Evolutionary conservation across 345 rosid genomes (phyloP).

Genomic region (Schrenkiella parvula): DNA sequence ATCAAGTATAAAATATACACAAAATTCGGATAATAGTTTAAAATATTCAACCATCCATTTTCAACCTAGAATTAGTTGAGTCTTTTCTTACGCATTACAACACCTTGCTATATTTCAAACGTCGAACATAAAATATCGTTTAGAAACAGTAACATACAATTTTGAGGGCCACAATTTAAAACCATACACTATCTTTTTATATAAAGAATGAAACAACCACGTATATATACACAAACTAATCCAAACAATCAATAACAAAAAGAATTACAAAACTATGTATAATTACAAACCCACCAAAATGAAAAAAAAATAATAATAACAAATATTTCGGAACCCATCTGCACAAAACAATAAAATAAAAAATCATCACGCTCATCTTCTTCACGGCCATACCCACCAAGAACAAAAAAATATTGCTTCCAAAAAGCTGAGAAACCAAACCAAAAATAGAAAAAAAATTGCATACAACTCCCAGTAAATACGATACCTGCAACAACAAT

Average conservation of each 20-base stretch:
- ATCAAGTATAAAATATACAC: too few species aligned
- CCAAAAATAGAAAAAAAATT: neutral
- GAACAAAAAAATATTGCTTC: neutral
- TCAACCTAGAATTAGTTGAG: too few species aligned
- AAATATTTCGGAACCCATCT: neutral
- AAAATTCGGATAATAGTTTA: too few species aligned
- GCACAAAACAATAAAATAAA: neutral
- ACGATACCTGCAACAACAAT: conserved; percentile 13
- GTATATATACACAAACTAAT: neutral
- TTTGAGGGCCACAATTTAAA: neutral
- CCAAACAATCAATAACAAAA: neutral
- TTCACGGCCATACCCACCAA: conserved; percentile 2
- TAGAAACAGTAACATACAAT: too few species aligned
- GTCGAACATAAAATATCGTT: too few species aligned
- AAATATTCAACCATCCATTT: too few species aligned
- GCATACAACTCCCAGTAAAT: neutral
- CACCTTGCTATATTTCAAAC: too few species aligned
- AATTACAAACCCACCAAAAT: conserved; percentile 15
- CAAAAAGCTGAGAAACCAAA: conserved; percentile 10
- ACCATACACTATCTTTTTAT: neutral
- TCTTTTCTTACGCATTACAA: too few species aligned
- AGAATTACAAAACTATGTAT: neutral
- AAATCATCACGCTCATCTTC: neutral
- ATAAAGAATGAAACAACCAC: neutral
- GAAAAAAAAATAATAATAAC: neutral